Evolutionary conservation across 2,329 filamentous ascomycete genomes (phyloP), one percentile per base, ranked within the genome.

Genomic region (Talaromyces atroroseus): DNA sequence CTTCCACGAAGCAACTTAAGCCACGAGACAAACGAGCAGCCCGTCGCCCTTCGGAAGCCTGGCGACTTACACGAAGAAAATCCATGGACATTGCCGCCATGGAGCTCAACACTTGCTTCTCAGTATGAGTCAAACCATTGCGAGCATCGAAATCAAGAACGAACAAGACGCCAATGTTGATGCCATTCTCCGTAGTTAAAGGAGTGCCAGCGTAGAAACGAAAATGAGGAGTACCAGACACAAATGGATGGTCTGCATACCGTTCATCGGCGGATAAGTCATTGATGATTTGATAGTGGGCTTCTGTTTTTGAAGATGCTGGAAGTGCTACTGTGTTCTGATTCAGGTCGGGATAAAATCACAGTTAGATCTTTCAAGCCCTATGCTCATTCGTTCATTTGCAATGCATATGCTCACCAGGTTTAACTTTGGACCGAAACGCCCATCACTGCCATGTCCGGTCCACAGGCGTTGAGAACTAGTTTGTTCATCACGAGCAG

Each of bases 121-220:
- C 68, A 7, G 52, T 42, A 2, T 64, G 42, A 0, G 62, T 65
- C 18, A 87, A 63, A 0, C 78, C 79, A 44, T 65, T 55, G 5
- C 82, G 78, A 0, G 81, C 78, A n/a, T 75, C 74, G 45, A 81
- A 78, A 61, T 87, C 84, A 2, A 84, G 71, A 2, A 87, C 78
- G 52, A 80, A 80, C 58, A 84, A 83, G 11, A 77, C 78, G 10
- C 85, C 85, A 55, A 88, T 82, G 48, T 78, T 77, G 61, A 81
- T 78, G 26, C 80, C 78, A 36, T 77, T 79, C 0, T 78, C 78
- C 2, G 81, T 83, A 24, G 79, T 77, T 54, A 88, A 81, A 0
- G 85, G 85, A 0, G 86, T 83, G 18, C 80, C 80, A 5, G 80
- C 81, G 58, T 83, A 82, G 63, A 84, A 84, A 47, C 71, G 69